These are phyloP conservation scores for Saccharomyces hybrid DNA, from an alignment of 1,139 yeast genomes.

Conservation along the genomic window DNA sequence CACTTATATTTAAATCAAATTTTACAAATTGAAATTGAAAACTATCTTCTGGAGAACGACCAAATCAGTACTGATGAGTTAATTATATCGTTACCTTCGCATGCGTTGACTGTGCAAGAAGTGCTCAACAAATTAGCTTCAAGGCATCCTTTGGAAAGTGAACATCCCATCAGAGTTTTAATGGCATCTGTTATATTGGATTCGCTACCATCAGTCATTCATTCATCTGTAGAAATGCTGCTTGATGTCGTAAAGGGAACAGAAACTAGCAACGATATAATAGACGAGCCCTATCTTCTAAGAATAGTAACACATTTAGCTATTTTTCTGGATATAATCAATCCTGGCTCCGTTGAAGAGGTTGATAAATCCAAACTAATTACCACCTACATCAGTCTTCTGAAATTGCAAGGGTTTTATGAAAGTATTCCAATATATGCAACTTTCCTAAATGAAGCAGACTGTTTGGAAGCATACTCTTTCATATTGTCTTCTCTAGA, in stretches of 20 bases:
- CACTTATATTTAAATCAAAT: conserved; percentile 58
- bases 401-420: conserved; percentile 35
- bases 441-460: conserved; percentile 37
- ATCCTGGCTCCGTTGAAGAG: conserved; percentile 37
- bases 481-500: conserved; percentile 52
- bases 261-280: conserved; percentile 31
- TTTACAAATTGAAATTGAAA: conserved; percentile 40
- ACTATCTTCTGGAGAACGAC: conserved; percentile 33
- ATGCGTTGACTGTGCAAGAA: conserved; percentile 38
- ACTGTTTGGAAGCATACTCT: conserved; percentile 63
- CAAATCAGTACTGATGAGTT: conserved; percentile 33
- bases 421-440: conserved; percentile 43
- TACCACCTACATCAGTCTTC: conserved; percentile 33
- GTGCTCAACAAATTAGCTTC: conserved; percentile 51
- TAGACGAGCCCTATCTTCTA: conserved; percentile 48
- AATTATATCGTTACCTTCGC: conserved; percentile 37
- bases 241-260: conserved; percentile 28
- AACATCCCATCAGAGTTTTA: conserved; percentile 66
- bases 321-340: conserved; percentile 49
- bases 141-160: conserved; percentile 44
- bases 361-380: conserved; percentile 45
- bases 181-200: conserved; percentile 68
- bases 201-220: conserved; percentile 41
- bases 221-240: conserved; percentile 34
- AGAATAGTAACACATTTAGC: conserved; percentile 71